A percentile compares a stretch with the other conserved stretches of the same genome.
Evolutionary conservation across 2,329 filamentous ascomycete species (phyloP).

Genomic region (Erysiphe pulchra): DNA sequence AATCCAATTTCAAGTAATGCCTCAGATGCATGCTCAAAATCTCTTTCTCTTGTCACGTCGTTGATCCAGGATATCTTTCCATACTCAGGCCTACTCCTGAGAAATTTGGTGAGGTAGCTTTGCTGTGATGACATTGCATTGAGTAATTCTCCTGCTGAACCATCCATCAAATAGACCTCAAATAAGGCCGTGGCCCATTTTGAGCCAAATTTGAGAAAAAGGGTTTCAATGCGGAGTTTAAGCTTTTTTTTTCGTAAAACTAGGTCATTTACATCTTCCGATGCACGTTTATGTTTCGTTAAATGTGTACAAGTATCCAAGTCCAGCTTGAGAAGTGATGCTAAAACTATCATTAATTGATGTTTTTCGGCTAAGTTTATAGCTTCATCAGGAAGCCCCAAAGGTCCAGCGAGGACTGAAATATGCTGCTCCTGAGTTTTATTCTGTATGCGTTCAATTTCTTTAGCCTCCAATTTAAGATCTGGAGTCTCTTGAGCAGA

Average conservation of each 20-base stretch:
- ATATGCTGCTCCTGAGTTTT: conserved; percentile 20
- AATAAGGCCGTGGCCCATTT: conserved; percentile 47
- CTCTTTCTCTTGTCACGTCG: conserved; percentile 50
- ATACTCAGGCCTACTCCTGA: conserved; percentile 44
- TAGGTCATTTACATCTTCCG: conserved; percentile 1
- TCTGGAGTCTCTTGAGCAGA: conserved; percentile 24
- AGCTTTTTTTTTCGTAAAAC: conserved; percentile 2
- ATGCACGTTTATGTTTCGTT: conserved; percentile 1
- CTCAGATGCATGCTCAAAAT: conserved; percentile 47
- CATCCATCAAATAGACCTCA: conserved; percentile 43
- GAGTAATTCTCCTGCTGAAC: conserved; percentile 41
- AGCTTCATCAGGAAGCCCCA: conserved; percentile 29
- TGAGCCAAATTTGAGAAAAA: conserved; percentile 24
- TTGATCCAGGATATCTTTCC: conserved; percentile 86
- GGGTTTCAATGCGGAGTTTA: conserved; percentile 14
- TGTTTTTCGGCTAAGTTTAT: conserved; percentile 36
- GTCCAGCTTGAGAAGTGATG: conserved; percentile 17
- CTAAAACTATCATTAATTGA: conserved; percentile 34
- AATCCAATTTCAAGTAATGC: conserved; percentile 46
- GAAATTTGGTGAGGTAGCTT: conserved; percentile 49
- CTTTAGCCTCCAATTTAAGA: conserved; percentile 20
- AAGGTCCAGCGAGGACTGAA: conserved; percentile 18
- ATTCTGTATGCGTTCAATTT: conserved; percentile 18
- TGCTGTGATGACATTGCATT: conserved; percentile 42
- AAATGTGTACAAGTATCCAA: conserved; percentile 2